Evolutionary conservation across 345 rosid genomes (phyloP).

Genomic region (Melaleuca quinquenervia): DNA sequence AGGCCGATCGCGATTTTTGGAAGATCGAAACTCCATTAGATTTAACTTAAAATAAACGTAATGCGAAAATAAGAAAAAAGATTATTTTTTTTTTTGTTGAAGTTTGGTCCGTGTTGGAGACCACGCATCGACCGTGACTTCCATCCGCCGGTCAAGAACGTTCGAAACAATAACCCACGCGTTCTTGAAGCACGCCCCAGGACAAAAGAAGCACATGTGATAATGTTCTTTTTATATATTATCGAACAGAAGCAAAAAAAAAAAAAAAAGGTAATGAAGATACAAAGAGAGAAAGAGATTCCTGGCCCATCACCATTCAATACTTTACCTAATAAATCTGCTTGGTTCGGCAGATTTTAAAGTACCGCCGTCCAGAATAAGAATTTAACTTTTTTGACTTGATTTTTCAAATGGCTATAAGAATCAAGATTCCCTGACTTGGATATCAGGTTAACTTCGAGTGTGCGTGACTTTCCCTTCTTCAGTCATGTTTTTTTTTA

Average conservation of each 20-base stretch:
- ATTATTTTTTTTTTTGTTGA: too few species aligned
- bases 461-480: neutral
- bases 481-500: neutral
- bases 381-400: neutral
- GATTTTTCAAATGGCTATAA: neutral
- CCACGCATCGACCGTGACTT: too few species aligned
- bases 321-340: neutral
- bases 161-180: too few species aligned
- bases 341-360: neutral
- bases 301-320: neutral
- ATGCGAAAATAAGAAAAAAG: too few species aligned
- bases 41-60: too few species aligned
- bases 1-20: too few species aligned
- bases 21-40: too few species aligned
- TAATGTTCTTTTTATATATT: neutral
- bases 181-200: neutral
- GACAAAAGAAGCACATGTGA: neutral
- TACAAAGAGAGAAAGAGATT: neutral
- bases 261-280: neutral
- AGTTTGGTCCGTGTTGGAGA: too few species aligned
- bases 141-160: too few species aligned
- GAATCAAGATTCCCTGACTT: neutral
- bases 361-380: neutral
- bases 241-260: neutral
- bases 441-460: neutral